phyloP scores from a whole-genome alignment of 225 moss, liverwort and hornwort species.

The Pleurozium schreberi region DNA sequence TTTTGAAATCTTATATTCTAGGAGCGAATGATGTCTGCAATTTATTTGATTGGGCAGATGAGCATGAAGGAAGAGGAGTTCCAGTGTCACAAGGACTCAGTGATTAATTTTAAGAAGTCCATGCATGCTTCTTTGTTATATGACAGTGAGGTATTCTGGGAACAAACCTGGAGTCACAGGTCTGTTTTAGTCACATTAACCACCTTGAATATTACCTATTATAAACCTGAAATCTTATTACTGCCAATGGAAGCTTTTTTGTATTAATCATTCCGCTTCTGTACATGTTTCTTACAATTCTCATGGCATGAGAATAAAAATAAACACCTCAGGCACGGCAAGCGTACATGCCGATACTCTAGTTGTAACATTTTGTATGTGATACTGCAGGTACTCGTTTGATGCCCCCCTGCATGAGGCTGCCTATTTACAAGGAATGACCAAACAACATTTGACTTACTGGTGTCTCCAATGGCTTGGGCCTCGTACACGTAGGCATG shows the following conservation, averaged over 20 bases:
- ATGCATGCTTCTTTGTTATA: constrained; percentile 15
- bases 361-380: neutral
- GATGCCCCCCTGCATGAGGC: constrained; percentile 17
- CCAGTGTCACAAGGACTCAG: constrained; percentile 27
- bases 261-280: neutral
- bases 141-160: constrained; percentile 34
- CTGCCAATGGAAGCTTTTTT: neutral
- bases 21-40: neutral
- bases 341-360: neutral
- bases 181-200: neutral
- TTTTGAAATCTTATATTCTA: neutral
- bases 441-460: constrained; percentile 14
- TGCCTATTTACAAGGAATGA: neutral
- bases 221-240: neutral
- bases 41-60: constrained; percentile 2
- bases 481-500: constrained; percentile 6
- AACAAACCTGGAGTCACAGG: constrained; percentile 40
- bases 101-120: constrained; percentile 29
- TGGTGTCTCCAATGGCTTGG: constrained; percentile 27
- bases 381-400: constrained; percentile 24
- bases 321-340: neutral
- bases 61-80: constrained; percentile 36
- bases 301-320: neutral
- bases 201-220: neutral
- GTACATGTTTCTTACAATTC: neutral